phyloP scores from a whole-genome alignment of 352 stramenopile species.

The Thalassiosira hispida region DNA sequence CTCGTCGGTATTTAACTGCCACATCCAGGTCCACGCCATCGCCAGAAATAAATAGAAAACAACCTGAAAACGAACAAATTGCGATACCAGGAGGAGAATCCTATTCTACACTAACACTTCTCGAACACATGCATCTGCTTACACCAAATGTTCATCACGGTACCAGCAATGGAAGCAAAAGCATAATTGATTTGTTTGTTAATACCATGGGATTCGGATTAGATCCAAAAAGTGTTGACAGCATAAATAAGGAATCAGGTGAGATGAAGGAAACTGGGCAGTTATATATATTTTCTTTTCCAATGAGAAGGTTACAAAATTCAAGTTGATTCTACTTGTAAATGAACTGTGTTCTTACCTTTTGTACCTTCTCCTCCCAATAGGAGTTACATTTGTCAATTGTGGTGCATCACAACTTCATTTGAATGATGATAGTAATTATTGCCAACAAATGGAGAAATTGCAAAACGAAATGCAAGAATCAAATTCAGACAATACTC shows the following conservation, averaged over 20 bases:
- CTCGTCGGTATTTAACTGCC: no score
- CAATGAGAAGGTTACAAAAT: no score
- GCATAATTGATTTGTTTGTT: constrained; percentile 28
- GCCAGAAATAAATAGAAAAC: neutral
- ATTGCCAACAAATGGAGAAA: constrained; percentile 21
- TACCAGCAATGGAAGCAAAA: neutral
- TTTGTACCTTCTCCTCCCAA: no score
- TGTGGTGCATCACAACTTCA: constrained; percentile 59
- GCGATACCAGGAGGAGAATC: constrained; percentile 11
- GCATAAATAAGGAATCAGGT: constrained; percentile 12
- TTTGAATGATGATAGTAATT: constrained; percentile 33
- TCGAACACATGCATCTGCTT: constrained; percentile 36
- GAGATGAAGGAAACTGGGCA: no score
- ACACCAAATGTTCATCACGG: constrained; percentile 22
- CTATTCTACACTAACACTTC: constrained; percentile 29
- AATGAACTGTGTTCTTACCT: no score
- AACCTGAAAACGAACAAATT: neutral
- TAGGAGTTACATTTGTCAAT: constrained; percentile 56
- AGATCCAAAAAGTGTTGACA: constrained; percentile 21
- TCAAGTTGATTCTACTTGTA: no score
- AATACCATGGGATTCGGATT: constrained; percentile 17
- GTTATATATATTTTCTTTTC: no score
- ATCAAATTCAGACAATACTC: constrained; percentile 15
- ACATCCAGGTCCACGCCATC: neutral
- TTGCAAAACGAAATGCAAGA: constrained; percentile 2